Conservation (phyloP, 169 alveolate species). For the Cystoisospora suis region DNA sequence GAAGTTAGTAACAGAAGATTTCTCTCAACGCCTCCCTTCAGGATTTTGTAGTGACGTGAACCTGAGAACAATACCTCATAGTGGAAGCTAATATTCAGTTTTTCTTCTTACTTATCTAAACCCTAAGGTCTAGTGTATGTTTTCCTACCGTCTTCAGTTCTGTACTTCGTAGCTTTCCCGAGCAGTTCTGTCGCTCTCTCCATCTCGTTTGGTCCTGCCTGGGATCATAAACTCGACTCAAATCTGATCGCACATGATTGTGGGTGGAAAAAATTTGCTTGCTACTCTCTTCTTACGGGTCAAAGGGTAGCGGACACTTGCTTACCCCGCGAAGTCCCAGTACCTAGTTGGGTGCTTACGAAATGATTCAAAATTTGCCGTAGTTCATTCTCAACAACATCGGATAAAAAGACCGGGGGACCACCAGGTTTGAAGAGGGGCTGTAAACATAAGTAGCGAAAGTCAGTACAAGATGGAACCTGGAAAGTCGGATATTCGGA, state of each 20-base stretch:
- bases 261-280: not conserved
- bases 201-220: conserved; percentile 9
- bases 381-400: not conserved
- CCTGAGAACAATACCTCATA: too few species aligned
- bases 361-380: not conserved
- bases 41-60: not conserved
- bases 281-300: not conserved
- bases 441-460: not conserved
- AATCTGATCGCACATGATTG: not conserved
- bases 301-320: not conserved
- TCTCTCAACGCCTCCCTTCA: not conserved
- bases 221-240: not conserved
- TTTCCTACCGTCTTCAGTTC: too few species aligned
- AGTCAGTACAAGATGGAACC: not conserved
- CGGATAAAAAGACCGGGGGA: not conserved
- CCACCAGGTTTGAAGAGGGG: not conserved
- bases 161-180: too few species aligned
- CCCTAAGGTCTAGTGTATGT: too few species aligned
- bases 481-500: not conserved
- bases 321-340: not conserved
- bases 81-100: too few species aligned
- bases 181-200: too few species aligned
- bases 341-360: not conserved
- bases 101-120: too few species aligned
- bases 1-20: not conserved